Base-by-base conservation (phyloP, 2,329 filamentous ascomycete genomes). In the Aspergillus japonicus region DNA sequence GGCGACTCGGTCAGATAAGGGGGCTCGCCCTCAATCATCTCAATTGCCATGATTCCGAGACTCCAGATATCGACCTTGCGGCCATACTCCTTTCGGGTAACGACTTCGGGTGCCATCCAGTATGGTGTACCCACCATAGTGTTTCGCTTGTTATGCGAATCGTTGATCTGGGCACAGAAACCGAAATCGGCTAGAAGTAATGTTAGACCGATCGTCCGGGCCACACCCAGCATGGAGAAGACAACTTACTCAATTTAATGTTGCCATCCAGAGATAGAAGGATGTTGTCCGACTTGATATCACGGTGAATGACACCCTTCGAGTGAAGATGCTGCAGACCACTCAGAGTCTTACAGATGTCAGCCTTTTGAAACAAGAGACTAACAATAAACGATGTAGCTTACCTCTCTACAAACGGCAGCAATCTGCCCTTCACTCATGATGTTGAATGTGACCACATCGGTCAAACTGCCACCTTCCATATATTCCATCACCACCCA, bases 401-500 rank as follows among this genome's bases (percentile, higher is more conserved):
- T 69, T 72, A 86, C 84, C 76, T 99, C 95, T 70, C 92, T 85
- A 78, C 94, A 98, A 21, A 99, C 94, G 2, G 93, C 92, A 10
- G 95, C 93, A 71, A 99, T 98, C 78, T 98, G 95, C 2, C 91
- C 92, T 76, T 99, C 95, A 7, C 90, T 94, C 95, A 99, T 98
- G 72, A 98, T 96, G 78, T 98, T 98, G 79, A 96, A 98, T 3
- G 95, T 99, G 58, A 99, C 95, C 56, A 99, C 95, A 76, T 99
- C 95, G 11, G 95, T 99, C 74, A 99, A 81, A 77, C 92, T 97
- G 64, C 95, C 95, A 61, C 95, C 95, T 77, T 99, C 94, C 95
- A 99, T 99, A 72, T 94, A 99, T 78, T 99, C 95, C 95, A 99
- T 99, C 35, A 98, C 92, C 1, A 99, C 95, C 95, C 95, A 99